phyloP scores from a whole-genome alignment of 2,329 filamentous ascomycete genomes.

The Penicillium occitanis region DNA sequence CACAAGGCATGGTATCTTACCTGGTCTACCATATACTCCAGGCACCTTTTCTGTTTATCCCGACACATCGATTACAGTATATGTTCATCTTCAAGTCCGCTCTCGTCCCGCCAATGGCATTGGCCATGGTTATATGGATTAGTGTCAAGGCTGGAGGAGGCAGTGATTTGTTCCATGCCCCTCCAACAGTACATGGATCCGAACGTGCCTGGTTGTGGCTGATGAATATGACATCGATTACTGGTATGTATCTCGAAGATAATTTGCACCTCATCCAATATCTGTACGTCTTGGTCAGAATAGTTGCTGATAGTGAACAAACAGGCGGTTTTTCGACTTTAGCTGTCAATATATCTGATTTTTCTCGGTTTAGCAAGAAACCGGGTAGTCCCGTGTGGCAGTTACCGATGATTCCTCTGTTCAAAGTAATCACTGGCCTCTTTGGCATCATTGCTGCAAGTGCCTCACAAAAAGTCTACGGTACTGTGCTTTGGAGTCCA shows the following conservation, averaged over 20 bases:
- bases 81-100: constrained; percentile 27
- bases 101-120: constrained; percentile 24
- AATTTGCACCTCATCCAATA: neutral
- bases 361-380: constrained; percentile 35
- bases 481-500: constrained; percentile 16
- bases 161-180: constrained; percentile 23
- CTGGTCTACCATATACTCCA: constrained; percentile 25
- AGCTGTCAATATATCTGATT: constrained; percentile 39
- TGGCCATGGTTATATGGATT: constrained; percentile 28
- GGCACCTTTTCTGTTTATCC: constrained; percentile 27
- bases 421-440: constrained; percentile 53
- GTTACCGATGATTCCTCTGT: constrained; percentile 34
- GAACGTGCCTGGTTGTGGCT: constrained; percentile 24
- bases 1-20: constrained; percentile 26
- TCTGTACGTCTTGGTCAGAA: neutral
- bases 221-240: constrained; percentile 25
- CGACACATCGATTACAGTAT: constrained; percentile 25
- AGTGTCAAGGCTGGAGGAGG: constrained; percentile 22
- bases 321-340: constrained; percentile 34
- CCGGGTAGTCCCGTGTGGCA: constrained; percentile 42
- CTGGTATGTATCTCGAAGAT: constrained; percentile 4
- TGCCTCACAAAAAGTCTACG: constrained; percentile 18
- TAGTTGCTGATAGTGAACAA: neutral
- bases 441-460: constrained; percentile 19
- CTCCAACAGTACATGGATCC: constrained; percentile 23